Evolutionary conservation across 1,139 yeast species (phyloP).

Genomic region (Williopsis jadinii): DNA sequence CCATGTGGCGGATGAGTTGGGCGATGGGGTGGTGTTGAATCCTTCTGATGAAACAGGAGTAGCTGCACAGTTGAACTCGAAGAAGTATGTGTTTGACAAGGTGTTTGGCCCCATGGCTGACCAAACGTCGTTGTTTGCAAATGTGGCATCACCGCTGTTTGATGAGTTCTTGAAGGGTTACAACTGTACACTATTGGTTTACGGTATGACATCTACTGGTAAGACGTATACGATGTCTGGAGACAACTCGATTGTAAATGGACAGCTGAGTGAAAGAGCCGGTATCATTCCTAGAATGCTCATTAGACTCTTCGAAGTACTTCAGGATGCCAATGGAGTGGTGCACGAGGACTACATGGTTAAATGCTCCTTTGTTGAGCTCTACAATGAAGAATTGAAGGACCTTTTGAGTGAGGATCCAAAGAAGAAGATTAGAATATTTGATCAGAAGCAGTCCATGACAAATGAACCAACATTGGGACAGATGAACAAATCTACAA

Average conservation of each 20-base stretch:
- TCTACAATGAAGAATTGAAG: constrained; percentile 65
- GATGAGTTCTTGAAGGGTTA: constrained; percentile 61
- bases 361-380: constrained; percentile 65
- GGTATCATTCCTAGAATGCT: constrained; percentile 69
- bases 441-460: constrained; percentile 34
- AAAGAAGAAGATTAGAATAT: constrained; percentile 41
- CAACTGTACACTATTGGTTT: constrained; percentile 69
- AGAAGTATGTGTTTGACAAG: constrained; percentile 60
- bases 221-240: constrained; percentile 82
- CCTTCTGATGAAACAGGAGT: constrained; percentile 21
- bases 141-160: constrained; percentile 61
- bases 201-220: constrained; percentile 79
- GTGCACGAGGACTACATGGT: constrained; percentile 42
- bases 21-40: constrained; percentile 25
- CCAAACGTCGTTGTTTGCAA: constrained; percentile 49
- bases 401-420: constrained; percentile 48
- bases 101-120: constrained; percentile 70
- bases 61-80: constrained; percentile 28
- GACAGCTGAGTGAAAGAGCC: constrained; percentile 52
- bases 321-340: constrained; percentile 24
- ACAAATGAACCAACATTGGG: constrained; percentile 1
- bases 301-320: constrained; percentile 42
- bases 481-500: constrained; percentile 17
- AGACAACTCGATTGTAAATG: constrained; percentile 34
- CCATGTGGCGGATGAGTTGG: constrained; percentile 41